Conservation (phyloP, 2,329 filamentous ascomycete species). For the Fusarium foetens region DNA sequence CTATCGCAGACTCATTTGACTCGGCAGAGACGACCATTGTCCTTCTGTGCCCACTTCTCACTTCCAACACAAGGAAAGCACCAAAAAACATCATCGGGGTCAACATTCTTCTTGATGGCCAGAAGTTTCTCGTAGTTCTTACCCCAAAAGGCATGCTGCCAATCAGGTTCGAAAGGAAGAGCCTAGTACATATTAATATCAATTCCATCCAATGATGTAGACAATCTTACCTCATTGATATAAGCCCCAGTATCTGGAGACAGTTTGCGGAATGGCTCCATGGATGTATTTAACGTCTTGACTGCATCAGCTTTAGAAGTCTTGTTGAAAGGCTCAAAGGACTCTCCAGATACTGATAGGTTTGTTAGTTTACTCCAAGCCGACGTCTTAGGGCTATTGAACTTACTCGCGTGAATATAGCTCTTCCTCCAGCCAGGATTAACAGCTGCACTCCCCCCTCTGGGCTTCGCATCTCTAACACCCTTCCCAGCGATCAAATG, state of each 20-base stretch:
- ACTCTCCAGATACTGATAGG: slow-evolving; percentile 39
- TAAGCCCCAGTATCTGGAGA: slow-evolving; percentile 56
- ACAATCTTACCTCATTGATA: slow-evolving; percentile 54
- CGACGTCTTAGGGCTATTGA: background rate
- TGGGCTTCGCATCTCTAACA: slow-evolving; percentile 54
- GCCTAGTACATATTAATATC: slow-evolving; percentile 50
- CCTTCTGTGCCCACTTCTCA: slow-evolving; percentile 51
- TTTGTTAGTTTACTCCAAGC: rapidly evolving
- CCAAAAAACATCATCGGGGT: slow-evolving; percentile 61
- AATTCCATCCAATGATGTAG: rapidly evolving
- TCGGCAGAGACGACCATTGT: slow-evolving; percentile 43
- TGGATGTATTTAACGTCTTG: slow-evolving; percentile 37
- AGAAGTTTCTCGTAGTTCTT: slow-evolving; percentile 57
- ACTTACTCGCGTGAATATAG: slow-evolving; percentile 55
- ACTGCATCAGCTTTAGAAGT: slow-evolving; percentile 45
- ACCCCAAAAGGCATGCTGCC: slow-evolving; percentile 56
- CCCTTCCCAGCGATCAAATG: slow-evolving; percentile 58
- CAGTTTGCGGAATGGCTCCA: slow-evolving; percentile 53
- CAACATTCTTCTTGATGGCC: slow-evolving; percentile 57
- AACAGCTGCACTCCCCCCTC: slow-evolving; percentile 58
- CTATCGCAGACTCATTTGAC: background rate
- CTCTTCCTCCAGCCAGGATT: slow-evolving; percentile 63
- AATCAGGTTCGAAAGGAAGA: slow-evolving; percentile 50
- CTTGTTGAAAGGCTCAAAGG: slow-evolving; percentile 48
- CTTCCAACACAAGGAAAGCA: slow-evolving; percentile 60